phyloP scores from a whole-genome alignment of 139 green algal genomes.

The Chlamydomonas applanata region DNA sequence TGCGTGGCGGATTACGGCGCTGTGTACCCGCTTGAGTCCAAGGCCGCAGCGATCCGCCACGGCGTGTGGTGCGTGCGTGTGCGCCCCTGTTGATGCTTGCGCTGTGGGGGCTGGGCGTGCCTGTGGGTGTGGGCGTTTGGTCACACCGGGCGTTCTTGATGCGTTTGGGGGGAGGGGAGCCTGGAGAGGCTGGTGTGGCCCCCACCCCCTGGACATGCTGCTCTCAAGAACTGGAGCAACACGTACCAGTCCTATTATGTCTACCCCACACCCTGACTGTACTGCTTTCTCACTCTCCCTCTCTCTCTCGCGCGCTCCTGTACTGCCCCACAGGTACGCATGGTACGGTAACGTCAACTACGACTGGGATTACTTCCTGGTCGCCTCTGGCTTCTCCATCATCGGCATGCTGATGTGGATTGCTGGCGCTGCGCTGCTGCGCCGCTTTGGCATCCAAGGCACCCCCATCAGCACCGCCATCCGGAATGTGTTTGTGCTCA shows the following conservation, averaged over 20 bases:
- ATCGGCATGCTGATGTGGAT: constrained; percentile 29
- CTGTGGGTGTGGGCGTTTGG: neutral
- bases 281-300: neutral
- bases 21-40: neutral
- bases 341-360: constrained; percentile 38
- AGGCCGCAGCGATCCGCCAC: constrained; percentile 6
- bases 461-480: no score
- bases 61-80: constrained; percentile 6
- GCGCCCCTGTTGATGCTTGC: neutral
- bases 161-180: no score
- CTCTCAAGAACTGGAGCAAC: neutral
- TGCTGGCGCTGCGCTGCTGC: no score
- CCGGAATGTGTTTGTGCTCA: no score
- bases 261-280: no score
- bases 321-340: constrained; percentile 18
- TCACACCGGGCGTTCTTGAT: no score
- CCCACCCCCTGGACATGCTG: neutral
- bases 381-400: constrained; percentile 20
- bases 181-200: neutral
- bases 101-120: neutral
- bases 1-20: no score
- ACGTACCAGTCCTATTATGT: neutral
- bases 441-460: no score
- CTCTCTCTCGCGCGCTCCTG: no score
- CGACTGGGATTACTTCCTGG: constrained; percentile 37